These are phyloP conservation scores for Phialophora macrospora DNA, from an alignment of 2,329 filamentous ascomycete species.

Conservation along the genomic window DNA sequence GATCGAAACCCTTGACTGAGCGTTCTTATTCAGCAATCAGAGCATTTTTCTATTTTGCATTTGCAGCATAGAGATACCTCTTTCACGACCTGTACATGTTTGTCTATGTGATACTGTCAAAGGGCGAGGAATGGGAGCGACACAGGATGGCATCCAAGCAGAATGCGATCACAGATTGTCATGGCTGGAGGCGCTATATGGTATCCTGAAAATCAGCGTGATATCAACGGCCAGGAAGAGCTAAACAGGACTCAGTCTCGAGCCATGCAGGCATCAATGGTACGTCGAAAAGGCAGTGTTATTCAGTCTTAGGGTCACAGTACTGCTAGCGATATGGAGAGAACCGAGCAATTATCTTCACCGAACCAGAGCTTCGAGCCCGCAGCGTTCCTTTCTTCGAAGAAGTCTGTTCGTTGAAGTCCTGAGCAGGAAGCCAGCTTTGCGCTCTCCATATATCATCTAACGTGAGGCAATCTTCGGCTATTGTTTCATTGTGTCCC, in stretches of 20 bases:
- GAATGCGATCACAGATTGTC: neutral
- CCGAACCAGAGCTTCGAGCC: neutral
- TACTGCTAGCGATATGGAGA: neutral
- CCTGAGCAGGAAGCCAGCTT: neutral
- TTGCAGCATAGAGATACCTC: conserved; percentile 12
- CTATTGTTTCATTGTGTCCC: neutral
- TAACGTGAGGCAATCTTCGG: neutral
- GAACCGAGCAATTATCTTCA: neutral
- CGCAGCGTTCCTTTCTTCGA: neutral
- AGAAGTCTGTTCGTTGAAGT: neutral
- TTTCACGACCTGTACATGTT: conserved; percentile 8
- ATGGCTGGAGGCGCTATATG: neutral
- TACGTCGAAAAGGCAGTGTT: neutral
- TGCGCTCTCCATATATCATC: neutral
- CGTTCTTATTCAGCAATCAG: conserved; percentile 5
- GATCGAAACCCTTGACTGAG: neutral
- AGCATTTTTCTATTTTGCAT: neutral
- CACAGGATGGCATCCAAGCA: neutral
- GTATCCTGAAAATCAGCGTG: neutral
- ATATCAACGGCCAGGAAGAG: neutral
- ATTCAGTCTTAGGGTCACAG: neutral
- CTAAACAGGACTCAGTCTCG: neutral
- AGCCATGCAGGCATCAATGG: neutral
- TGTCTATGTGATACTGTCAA: neutral
- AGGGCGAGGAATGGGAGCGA: neutral